phyloP scores from a whole-genome alignment of 345 rosid species.

The Dipteronia sinensis region DNA sequence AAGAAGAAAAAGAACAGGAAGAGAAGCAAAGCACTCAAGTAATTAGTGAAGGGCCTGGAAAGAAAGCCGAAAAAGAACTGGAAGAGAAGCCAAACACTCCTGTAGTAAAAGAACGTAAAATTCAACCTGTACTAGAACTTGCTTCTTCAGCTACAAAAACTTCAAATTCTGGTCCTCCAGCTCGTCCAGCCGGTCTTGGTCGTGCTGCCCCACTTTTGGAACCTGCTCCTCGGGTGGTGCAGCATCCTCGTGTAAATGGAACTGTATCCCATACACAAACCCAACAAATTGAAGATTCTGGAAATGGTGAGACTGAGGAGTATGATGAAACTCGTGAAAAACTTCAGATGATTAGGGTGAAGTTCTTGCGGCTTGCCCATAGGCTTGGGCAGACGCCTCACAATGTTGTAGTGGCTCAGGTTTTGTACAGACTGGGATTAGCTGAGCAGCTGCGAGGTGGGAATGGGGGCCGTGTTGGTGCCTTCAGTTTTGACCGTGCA shows the following conservation, averaged over 20 bases:
- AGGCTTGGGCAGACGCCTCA: conserved; percentile 99
- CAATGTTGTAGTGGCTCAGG: conserved; percentile 99
- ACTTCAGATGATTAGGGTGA: conserved; percentile 97
- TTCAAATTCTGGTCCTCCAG: conserved; percentile 41
- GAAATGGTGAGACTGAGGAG: conserved; percentile 74
- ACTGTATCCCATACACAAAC: conserved; percentile 52
- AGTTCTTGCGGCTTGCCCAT: conserved; percentile 93
- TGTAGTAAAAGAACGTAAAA: conserved; percentile 34
- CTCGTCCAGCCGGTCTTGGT: conserved; percentile 95
- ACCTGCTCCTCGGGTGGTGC: conserved; percentile 72
- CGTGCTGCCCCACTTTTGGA: conserved; percentile 80
- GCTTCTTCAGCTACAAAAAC: conserved; percentile 46
- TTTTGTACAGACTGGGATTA: conserved; percentile 89
- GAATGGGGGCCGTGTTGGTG: conserved; percentile 99
- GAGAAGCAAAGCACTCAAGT: conserved; percentile 26
- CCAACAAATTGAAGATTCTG: conserved; percentile 76
- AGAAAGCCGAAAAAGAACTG: conserved; percentile 25
- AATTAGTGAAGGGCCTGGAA: conserved; percentile 26
- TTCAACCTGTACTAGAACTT: conserved; percentile 17
- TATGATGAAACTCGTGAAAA: conserved; percentile 93
- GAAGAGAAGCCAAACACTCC: no score
- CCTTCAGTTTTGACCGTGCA: conserved; percentile 97
- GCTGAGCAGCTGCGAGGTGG: conserved; percentile 98
- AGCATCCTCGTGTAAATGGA: conserved; percentile 81
- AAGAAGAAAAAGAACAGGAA: conserved; percentile 27